Base-by-base conservation (phyloP, 2,329 filamentous ascomycete species). In the Clonostachys chloroleuca region DNA sequence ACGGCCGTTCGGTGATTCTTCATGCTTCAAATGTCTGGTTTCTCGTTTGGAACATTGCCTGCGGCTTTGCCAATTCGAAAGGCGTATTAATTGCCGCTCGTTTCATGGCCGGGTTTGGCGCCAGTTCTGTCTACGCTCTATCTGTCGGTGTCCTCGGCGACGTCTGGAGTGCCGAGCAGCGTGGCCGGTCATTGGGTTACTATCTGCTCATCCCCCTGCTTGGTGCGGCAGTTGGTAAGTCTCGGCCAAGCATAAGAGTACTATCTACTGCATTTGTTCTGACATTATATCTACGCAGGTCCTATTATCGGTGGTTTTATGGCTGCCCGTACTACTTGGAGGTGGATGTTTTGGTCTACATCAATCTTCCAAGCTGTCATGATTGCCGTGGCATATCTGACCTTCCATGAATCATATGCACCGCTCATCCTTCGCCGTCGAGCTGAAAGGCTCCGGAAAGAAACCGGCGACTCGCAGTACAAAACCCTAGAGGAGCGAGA, bases 11-110 rank as follows among this genome's bases (percentile, higher is more conserved):
- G 43, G 51, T 52, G 0, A 56, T 78, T 10, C 57, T 74, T 6
- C 72, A 75, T 39, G 45, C 55, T 0, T 68, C 69, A 2, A 80
- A 74, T 48, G 35, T 75, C 2, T 68, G 73, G 65, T 79, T 80
- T 55, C 56, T 80, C 3, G 48, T 69, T 37, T 77, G 75, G 68
- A 75, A 75, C 51, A 51, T 77, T 8, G 60, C 64, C 3, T 75
- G 72, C 48, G 66, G 71, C 4, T 69, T 71, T 45, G 59, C 73
- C 5, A 59, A 52, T 2, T 60, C 63, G 4, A 66, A 72, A 45
- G 59, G 62, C 6, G 42, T 67, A 7, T 56, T 79, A 4, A 70
- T 78, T 12, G 67, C 64, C 0, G 64, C 68, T 12, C 63, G 75
- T 0, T 72, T 78, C 40, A 51, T 79, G 1, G 65, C 73, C 5